Percentiles rank a stretch among this genome's conserved stretches.
These are phyloP conservation scores for Bullera alba DNA, from an alignment of 768 basidiomycete species.

Conservation along the genomic window DNA sequence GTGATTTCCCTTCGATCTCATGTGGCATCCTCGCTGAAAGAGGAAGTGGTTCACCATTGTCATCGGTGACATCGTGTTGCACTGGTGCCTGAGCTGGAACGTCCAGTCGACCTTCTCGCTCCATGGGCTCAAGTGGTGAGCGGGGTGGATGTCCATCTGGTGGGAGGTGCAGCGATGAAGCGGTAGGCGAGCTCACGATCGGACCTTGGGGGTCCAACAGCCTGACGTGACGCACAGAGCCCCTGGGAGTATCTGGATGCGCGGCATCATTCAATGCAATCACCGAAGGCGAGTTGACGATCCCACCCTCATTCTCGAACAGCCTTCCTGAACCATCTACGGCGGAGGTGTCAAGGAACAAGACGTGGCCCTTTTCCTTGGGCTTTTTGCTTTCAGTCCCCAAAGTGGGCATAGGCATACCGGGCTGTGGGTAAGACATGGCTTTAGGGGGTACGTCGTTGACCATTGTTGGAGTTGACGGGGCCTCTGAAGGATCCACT, in stretches of 20 bases:
- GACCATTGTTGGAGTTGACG: slow-evolving; percentile 3
- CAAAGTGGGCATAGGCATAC: background rate
- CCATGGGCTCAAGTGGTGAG: too few relatives aligned
- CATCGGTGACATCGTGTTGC: too few relatives aligned
- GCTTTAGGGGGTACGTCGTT: slow-evolving; percentile 3
- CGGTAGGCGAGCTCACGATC: background rate
- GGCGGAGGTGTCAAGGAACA: slow-evolving; percentile 2
- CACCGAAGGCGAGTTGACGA: slow-evolving; percentile 9
- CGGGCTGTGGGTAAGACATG: slow-evolving; percentile 5
- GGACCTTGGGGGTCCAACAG: background rate
- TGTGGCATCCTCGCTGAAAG: slow-evolving; percentile 7
- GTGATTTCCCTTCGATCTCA: background rate
- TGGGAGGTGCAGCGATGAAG: background rate
- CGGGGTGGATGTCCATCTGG: too few relatives aligned
- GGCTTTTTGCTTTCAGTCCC: background rate
- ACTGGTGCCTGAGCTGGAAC: too few relatives aligned
- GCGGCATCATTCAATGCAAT: background rate
- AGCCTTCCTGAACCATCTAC: background rate
- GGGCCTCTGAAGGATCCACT: slow-evolving; percentile 7
- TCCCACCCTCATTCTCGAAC: background rate
- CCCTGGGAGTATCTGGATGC: background rate
- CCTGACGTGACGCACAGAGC: too few relatives aligned
- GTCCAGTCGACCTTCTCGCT: too few relatives aligned
- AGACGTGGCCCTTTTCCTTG: background rate
- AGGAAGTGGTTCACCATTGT: slow-evolving; percentile 7